A percentile compares a stretch with the other conserved stretches of the same genome.
phyloP scores from a whole-genome alignment of 805 yeast genomes.

The Scheffersomyces stipitis region DNA sequence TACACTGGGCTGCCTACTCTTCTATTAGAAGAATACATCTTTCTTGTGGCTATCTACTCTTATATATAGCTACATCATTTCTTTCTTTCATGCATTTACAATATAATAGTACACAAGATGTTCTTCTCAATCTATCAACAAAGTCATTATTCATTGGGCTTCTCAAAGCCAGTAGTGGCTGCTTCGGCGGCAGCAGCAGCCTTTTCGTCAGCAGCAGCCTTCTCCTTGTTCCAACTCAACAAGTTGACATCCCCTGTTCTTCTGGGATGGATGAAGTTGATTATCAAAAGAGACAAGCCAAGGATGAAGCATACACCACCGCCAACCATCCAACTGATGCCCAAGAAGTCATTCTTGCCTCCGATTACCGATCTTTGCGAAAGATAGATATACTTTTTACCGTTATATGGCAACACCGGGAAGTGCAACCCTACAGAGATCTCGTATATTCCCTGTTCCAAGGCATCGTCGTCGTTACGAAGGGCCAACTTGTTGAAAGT shows the following conservation, averaged over 20 bases:
- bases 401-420: slow-evolving; percentile 71
- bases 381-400: slow-evolving; percentile 64
- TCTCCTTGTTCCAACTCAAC: slow-evolving; percentile 69
- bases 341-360: slow-evolving; percentile 72
- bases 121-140: background rate
- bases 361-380: slow-evolving; percentile 74
- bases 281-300: slow-evolving; percentile 50
- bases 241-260: slow-evolving; percentile 69
- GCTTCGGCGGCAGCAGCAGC: slow-evolving; percentile 3
- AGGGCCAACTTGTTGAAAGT: slow-evolving; percentile 50
- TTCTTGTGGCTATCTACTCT: too few relatives aligned
- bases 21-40: too few relatives aligned
- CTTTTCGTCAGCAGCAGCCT: slow-evolving; percentile 15
- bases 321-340: slow-evolving; percentile 71
- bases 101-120: too few relatives aligned
- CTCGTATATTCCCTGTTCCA: slow-evolving; percentile 62
- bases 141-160: background rate
- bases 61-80: too few relatives aligned
- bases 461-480: slow-evolving; percentile 57
- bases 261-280: slow-evolving; percentile 65
- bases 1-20: too few relatives aligned
- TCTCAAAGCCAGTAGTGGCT: background rate
- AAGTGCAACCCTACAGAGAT: slow-evolving; percentile 69
- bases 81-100: too few relatives aligned
- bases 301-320: slow-evolving; percentile 68